A percentile compares a stretch with the other conserved stretches of the same genome.
Conservation (phyloP, 371 early-diverging fungal species). For the Mortierella polycephala region DNA sequence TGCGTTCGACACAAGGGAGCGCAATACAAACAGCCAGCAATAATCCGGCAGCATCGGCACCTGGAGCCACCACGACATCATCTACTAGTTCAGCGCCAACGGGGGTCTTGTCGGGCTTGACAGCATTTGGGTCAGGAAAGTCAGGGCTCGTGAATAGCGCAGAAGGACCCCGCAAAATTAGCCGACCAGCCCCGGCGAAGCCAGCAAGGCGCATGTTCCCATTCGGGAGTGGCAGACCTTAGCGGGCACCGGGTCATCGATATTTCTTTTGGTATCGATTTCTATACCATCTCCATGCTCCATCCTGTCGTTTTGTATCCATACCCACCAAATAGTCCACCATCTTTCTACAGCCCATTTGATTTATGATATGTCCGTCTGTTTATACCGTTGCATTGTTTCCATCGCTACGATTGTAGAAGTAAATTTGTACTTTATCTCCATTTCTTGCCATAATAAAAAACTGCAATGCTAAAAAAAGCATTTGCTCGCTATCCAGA, state of each 20-base stretch:
- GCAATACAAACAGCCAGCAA: background rate
- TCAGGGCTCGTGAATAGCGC: slow-evolving; percentile 27
- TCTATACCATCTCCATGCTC: too few relatives aligned
- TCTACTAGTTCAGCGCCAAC: slow-evolving; percentile 3
- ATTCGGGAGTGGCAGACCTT: slow-evolving; percentile 13
- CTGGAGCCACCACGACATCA: background rate
- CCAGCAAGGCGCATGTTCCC: slow-evolving; percentile 16
- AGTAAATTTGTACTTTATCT: slow-evolving; percentile 2
- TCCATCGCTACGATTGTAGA: background rate
- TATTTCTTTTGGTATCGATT: too few relatives aligned
- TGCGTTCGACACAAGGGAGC: background rate
- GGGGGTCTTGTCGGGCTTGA: slow-evolving; percentile 6
- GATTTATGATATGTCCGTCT: too few relatives aligned
- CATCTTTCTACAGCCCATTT: too few relatives aligned
- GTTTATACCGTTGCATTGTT: too few relatives aligned
- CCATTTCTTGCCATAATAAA: slow-evolving; percentile 3
- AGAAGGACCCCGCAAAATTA: slow-evolving; percentile 49
- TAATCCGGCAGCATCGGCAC: background rate
- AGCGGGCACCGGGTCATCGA: too few relatives aligned
- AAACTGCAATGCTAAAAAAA: too few relatives aligned
- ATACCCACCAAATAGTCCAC: background rate
- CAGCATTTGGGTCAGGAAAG: slow-evolving; percentile 29
- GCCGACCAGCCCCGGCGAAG: slow-evolving; percentile 20
- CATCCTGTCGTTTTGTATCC: slow-evolving; percentile 4
- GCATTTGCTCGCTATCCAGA: slow-evolving; percentile 9